Evolutionary conservation across 2,329 filamentous ascomycete genomes (phyloP).

Genomic region (Aspergillus eucalypticola): DNA sequence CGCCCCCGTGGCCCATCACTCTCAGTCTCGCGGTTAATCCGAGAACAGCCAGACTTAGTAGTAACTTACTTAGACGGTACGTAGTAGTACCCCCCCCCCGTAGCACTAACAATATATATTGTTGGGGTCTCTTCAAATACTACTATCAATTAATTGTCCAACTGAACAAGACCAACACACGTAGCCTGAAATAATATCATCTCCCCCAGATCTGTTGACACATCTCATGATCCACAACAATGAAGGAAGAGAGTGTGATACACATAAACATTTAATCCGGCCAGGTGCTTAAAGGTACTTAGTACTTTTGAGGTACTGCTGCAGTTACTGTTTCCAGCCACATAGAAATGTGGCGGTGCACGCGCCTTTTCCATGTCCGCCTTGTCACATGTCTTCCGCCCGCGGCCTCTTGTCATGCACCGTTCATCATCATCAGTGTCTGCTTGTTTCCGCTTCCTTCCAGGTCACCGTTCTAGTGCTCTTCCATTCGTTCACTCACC

Average conservation of each 20-base stretch:
- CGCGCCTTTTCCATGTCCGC: background rate
- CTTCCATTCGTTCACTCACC: background rate
- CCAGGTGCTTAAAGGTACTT: background rate
- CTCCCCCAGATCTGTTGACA: no score
- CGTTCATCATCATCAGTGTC: background rate
- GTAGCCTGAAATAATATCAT: background rate
- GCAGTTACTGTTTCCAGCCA: constrained; percentile 8
- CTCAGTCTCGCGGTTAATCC: background rate
- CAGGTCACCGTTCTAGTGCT: background rate
- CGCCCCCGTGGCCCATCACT: background rate
- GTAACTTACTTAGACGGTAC: no score
- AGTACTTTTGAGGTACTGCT: background rate
- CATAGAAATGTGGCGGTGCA: constrained; percentile 11
- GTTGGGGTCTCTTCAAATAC: background rate
- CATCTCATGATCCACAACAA: no score
- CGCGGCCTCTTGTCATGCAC: background rate
- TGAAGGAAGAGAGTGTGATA: no score
- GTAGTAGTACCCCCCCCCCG: no score
- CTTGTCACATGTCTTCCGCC: constrained; percentile 12
- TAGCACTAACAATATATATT: background rate
- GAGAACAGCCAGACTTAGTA: background rate
- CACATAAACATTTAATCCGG: no score
- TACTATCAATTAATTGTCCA: background rate
- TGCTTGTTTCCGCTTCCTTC: background rate
- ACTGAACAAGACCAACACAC: background rate